These are phyloP conservation scores for Dactylorhiza incarnata DNA, from an alignment of 106 monocot genomes.

Conservation along the genomic window DNA sequence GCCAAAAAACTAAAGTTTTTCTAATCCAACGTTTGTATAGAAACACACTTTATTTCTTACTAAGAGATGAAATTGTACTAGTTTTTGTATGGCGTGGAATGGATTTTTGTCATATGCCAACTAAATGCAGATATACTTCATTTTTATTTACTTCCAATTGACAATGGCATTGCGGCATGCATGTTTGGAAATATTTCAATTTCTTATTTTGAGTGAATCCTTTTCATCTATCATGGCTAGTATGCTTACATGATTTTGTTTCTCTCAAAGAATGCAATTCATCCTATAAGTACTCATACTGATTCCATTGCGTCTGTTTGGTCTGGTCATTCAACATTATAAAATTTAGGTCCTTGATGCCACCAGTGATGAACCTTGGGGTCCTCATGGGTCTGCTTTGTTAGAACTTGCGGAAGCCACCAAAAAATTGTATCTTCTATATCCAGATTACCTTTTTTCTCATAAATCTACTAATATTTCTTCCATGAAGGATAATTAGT, in stretches of 20 bases:
- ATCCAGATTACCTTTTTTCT: not conserved
- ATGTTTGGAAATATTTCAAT: not conserved
- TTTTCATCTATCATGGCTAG: not conserved
- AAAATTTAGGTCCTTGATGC: constrained; percentile 88
- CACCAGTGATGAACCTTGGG: constrained; percentile 95
- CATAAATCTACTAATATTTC: not conserved
- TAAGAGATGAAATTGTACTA: not conserved
- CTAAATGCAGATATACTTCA: not conserved
- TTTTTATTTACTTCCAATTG: not conserved
- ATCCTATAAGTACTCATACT: not conserved
- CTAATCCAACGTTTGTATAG: not conserved
- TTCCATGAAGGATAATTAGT: not conserved
- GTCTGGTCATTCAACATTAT: not conserved
- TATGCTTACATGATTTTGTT: not conserved
- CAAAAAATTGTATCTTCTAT: constrained; percentile 61
- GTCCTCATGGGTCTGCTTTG: constrained; percentile 94
- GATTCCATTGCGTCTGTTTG: constrained; percentile 3
- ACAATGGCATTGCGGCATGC: not conserved
- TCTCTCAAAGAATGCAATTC: not conserved
- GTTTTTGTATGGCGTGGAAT: not conserved
- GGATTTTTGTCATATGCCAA: not conserved
- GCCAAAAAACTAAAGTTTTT: not conserved
- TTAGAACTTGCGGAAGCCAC: constrained; percentile 76
- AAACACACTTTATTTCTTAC: not conserved
- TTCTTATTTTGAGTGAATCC: not conserved